Base-by-base conservation (phyloP, 768 basidiomycete genomes). In the Trametes cinnabarina region DNA sequence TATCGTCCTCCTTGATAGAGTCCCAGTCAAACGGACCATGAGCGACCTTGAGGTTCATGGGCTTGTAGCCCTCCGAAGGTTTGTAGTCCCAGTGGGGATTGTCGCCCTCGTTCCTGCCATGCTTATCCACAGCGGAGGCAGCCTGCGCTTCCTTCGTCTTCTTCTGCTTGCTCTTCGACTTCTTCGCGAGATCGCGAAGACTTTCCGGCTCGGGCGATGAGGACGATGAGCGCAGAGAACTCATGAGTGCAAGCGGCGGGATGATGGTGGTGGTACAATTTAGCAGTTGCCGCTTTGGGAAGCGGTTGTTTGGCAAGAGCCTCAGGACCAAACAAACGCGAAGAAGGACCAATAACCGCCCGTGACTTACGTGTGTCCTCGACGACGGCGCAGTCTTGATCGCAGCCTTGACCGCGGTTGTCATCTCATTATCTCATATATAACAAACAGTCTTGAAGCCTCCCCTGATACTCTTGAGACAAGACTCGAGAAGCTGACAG, bases 1-100 rank as follows among this genome's bases (percentile, higher is more conserved):
- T 81, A 0, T 74, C 69, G 25, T 86, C 77, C 2, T 77, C 65
- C 11, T 81, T 76, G 4, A 92, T 59, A 6, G 74, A 71, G 56
- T 87, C 86, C 87, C 87, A 91, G 63, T 90, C 88, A 63, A 88
- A 88, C 3, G 77, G 75, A 20, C 60, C 66, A 17, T 51, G 59
- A 56, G 86, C 80, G 14, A 73, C 71, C 22, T 70, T 63, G 56
- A 79, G 71, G 47, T 83, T 76, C n/a, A 86, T 66, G 15, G 79
- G 67, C 8, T 73, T 70, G n/a, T 77, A 72, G 8, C 81, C 85
- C 1, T 71, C 57, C 7, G 88, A 87, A 0, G 87, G 85, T 58
- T 74, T 66, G 64, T 84, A 90, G 0, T 76, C 82, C 83, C 85
- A 86, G 52, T 79, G 72, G 0, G 76, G 76, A 65, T 85, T 75